Base-by-base conservation (phyloP, 306 rosid genomes). In the Canavalia ensiformis region DNA sequence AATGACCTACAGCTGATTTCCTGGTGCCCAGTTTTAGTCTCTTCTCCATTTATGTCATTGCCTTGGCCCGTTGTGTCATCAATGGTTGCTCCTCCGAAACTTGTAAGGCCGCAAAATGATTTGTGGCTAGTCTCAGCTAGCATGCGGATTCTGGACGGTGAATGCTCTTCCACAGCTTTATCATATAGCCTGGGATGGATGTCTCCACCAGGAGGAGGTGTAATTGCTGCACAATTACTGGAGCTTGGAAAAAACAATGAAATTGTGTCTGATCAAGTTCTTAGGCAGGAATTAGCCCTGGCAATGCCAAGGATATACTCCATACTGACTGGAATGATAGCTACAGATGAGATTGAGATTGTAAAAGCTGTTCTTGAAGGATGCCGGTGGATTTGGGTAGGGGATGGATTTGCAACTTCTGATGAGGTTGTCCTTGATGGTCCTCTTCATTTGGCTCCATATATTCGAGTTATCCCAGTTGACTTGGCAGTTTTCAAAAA, bases 281-380 rank as follows among this genome's bases (percentile, higher is more conserved):
- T 95, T 75, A 83, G 99, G 75, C 97, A 90, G 90, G 99, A 95
- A 85, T 85, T 95, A 76, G 99, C 95, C 31, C 2, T 91, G 82
- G 90, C 89, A 74, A 95, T 95, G 95, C 99, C 99, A 1, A 95
- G 94, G 84, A 93, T 95, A 83, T 95, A 95, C 85, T 89, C 95
- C 30, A 90, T 93, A 72, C 82, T 95, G 82, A 80, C 89, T 57
- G 80, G 91, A 79, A 89, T 95, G 97, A 82, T 89, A 67, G 89
- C 89, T 67, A 88, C 94, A 37, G 99, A 95, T 86, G 99, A 93
- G 93, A 93, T 95, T 92, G 97, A 95, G 78, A 90, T 95, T 80
- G 97, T 95, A 52, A 95, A 95, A 88, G 97, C 95, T 84, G 92
- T 95, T 84, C 99, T 95, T 87, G 97, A 95, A 90, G 97, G 95